Evolutionary conservation across 2,329 filamentous ascomycete genomes (phyloP).

Genomic region (Aspergillus sergii): DNA sequence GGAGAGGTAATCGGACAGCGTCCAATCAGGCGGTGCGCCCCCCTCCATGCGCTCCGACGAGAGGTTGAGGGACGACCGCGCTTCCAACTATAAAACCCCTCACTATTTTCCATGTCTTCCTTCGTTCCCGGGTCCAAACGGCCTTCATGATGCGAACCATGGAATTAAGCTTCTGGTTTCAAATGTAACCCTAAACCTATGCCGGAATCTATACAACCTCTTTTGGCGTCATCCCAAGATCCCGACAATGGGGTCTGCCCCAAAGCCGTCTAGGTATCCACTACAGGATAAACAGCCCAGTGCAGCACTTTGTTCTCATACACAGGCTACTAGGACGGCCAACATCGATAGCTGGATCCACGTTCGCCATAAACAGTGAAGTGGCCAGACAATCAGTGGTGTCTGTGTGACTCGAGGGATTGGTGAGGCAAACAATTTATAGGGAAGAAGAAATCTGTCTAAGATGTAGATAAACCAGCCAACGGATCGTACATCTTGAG

Average conservation of each 20-base stretch:
- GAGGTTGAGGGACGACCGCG: slow-evolving; percentile 26
- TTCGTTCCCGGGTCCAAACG: neutral
- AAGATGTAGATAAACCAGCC: neutral
- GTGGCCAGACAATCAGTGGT: neutral
- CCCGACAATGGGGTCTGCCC: neutral
- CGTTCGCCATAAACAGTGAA: neutral
- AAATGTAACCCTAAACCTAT: neutral
- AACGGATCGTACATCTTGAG: neutral
- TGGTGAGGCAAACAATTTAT: neutral
- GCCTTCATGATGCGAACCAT: neutral
- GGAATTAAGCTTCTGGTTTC: neutral
- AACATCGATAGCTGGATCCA: neutral
- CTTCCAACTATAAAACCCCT: slow-evolving; percentile 8
- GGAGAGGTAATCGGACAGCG: slow-evolving; percentile 3
- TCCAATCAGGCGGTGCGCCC: slow-evolving; percentile 39
- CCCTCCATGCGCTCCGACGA: slow-evolving; percentile 42
- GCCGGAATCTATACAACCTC: neutral
- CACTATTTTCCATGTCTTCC: neutral
- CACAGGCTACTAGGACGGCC: neutral
- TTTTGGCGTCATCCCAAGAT: neutral
- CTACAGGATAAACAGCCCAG: neutral
- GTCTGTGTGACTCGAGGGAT: neutral
- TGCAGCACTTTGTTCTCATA: neutral
- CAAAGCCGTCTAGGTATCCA: neutral
- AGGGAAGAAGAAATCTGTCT: neutral